Evolutionary conservation across 192 early-diverging fungal genomes (phyloP).

Genomic region (Backusella macrospora): DNA sequence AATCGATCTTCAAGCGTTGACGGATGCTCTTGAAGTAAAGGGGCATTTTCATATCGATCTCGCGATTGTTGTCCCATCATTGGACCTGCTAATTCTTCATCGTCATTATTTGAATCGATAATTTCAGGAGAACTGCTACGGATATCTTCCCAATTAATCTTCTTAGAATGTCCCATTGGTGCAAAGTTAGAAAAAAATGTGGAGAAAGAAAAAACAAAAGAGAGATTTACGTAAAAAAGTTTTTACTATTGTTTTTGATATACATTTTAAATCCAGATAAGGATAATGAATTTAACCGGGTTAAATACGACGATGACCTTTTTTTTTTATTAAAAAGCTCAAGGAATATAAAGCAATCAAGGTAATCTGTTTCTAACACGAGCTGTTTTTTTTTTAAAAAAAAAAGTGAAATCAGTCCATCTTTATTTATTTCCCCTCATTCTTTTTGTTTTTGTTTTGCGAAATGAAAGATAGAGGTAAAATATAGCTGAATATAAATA

Average conservation of each 20-base stretch:
- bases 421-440: no score
- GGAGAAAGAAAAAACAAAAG: constrained; percentile 8
- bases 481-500: no score
- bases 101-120: neutral
- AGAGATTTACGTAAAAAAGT: neutral
- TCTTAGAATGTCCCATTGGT: neutral
- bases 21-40: neutral
- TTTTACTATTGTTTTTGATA: neutral
- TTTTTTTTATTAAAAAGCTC: neutral
- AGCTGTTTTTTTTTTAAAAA: no score
- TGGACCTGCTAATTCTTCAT: neutral
- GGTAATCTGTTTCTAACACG: no score
- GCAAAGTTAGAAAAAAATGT: neutral
- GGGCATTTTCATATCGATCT: constrained; percentile 3
- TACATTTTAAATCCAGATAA: constrained; percentile 5
- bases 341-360: neutral
- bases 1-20: neutral
- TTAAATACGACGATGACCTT: neutral
- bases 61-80: constrained; percentile 1
- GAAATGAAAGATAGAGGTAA: no score
- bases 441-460: no score
- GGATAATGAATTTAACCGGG: constrained; percentile 12
- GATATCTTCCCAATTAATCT: neutral
- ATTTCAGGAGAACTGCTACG: neutral
- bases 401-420: no score